Base-by-base conservation (phyloP, 2,329 filamentous ascomycete genomes). In the Fusarium chlamydosporum region DNA sequence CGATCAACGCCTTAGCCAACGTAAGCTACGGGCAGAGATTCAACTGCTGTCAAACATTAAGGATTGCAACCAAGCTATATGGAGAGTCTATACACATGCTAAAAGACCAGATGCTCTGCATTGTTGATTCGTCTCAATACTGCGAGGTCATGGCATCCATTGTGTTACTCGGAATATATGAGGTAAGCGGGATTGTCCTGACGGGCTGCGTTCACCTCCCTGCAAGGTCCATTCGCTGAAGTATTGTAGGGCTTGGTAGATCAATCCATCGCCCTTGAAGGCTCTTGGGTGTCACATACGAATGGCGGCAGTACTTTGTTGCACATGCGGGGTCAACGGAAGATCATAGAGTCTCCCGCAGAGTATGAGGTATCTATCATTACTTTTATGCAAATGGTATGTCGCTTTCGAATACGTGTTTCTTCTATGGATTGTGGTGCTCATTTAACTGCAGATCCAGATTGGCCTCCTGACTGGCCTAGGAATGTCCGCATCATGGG, bases 341-440 rank as follows among this genome's bases (percentile, higher is more conserved):
- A 40, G 6, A 38, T 51, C 6, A 4, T 23, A 18, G 16, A 51
- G 15, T 51, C 34, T 15, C 6, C 16, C 1, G 20, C 11, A 51
- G 47, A 40, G 16, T 51, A 29, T 20, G 23, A 20, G 6, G n/a
- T 51, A 10, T 51, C 35, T 6, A 38, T 40, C 18, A 13, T 40
- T 40, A 29, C 35, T 40, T 29, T 40, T 4, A 31, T 51, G 35
- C 47, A 51, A 51, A 51, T 51, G 47, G 47, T 51, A 40, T 5
- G 18, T 34, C 7, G n/a, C 13, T 7, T 6, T 7, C 20, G 9
- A 8, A 20, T 26, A 26, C 9, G 23, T 26, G 2, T 7, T 7
- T 1, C 4, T 8, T 43, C 13, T 23, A 0, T 12, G 23, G 4
- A 10, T 12, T 6, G 9, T 35, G 8, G 26, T 26, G 5, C 47